These are phyloP conservation scores for Sporothrix schenckii DNA, from an alignment of 2,329 filamentous ascomycete species.

Conservation along the genomic window DNA sequence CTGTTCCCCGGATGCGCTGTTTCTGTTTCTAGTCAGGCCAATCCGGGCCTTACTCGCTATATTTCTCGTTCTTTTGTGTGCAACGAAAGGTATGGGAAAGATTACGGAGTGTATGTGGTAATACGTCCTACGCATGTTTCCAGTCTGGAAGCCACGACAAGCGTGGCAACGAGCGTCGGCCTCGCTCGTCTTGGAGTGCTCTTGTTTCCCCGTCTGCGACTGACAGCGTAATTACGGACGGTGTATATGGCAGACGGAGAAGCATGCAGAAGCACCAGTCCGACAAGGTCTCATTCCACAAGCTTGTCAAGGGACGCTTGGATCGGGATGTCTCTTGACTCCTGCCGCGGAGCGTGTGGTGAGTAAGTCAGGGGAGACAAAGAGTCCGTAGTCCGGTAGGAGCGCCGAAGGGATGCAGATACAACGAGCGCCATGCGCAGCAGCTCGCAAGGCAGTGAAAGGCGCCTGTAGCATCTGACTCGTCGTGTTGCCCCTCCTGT, in stretches of 20 bases:
- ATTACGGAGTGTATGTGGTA: constrained; percentile 3
- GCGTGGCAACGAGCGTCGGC: not conserved
- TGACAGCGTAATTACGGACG: not conserved
- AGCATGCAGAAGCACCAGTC: not conserved
- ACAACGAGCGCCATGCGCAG: no score
- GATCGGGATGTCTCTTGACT: not conserved
- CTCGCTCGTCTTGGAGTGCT: not conserved
- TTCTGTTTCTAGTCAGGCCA: constrained; percentile 23
- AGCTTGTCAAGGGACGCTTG: constrained; percentile 19
- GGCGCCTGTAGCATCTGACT: not conserved
- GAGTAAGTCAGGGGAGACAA: constrained; percentile 27
- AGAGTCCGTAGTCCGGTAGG: constrained; percentile 24
- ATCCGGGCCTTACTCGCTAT: constrained; percentile 25
- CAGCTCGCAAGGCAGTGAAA: not conserved
- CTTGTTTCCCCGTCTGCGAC: not conserved
- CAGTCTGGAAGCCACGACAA: constrained; percentile 18
- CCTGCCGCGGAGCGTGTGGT: constrained; percentile 6
- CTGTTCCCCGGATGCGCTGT: constrained; percentile 12
- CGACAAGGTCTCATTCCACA: constrained; percentile 2
- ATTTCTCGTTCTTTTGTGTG: constrained; percentile 30
- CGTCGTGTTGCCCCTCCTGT: constrained; percentile 24
- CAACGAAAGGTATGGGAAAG: not conserved
- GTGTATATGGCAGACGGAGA: constrained; percentile 10
- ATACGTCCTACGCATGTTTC: constrained; percentile 4
- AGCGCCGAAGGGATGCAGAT: not conserved